Percentiles rank a stretch among this genome's conserved stretches.
These are phyloP conservation scores for Vaccinium vitisidaea DNA, from an alignment of 148 eudicot species.

Conservation along the genomic window DNA sequence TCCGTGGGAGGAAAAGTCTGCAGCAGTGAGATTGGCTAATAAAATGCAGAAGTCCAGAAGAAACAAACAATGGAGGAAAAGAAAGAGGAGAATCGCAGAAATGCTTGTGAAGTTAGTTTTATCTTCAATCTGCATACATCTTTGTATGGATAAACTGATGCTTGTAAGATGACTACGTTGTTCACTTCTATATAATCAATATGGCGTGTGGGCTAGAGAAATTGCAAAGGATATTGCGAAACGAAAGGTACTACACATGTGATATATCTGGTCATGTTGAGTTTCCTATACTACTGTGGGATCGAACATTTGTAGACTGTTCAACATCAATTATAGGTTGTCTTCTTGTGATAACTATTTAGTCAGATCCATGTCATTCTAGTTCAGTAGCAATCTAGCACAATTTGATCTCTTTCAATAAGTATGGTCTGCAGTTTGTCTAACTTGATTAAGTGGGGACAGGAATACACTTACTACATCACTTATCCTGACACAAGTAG, in stretches of 20 bases:
- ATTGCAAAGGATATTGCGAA: slow-evolving; percentile 88
- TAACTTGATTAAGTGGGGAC: neutral
- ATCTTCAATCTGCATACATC: neutral
- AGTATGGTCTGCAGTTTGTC: neutral
- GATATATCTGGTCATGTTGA: neutral
- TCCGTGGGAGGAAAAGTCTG: slow-evolving; percentile 96
- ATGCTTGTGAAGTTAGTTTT: slow-evolving; percentile 53
- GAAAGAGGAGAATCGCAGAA: slow-evolving; percentile 74
- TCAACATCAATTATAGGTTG: neutral
- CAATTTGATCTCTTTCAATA: too few relatives aligned
- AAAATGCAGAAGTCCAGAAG: slow-evolving; percentile 73
- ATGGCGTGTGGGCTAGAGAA: slow-evolving; percentile 60
- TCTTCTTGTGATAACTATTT: neutral
- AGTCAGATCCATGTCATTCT: neutral
- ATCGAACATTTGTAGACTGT: neutral
- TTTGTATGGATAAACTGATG: neutral
- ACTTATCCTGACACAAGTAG: neutral
- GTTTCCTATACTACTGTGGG: neutral
- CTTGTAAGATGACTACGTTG: neutral
- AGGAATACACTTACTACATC: neutral
- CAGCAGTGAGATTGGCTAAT: slow-evolving; percentile 55
- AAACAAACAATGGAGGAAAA: slow-evolving; percentile 84
- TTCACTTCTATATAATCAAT: slow-evolving; percentile 12
- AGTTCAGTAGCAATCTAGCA: too few relatives aligned
- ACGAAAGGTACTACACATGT: slow-evolving; percentile 51